Evolutionary conservation across 108 stramenopile genomes (phyloP).

Genomic region (Conticribra weissflogii): DNA sequence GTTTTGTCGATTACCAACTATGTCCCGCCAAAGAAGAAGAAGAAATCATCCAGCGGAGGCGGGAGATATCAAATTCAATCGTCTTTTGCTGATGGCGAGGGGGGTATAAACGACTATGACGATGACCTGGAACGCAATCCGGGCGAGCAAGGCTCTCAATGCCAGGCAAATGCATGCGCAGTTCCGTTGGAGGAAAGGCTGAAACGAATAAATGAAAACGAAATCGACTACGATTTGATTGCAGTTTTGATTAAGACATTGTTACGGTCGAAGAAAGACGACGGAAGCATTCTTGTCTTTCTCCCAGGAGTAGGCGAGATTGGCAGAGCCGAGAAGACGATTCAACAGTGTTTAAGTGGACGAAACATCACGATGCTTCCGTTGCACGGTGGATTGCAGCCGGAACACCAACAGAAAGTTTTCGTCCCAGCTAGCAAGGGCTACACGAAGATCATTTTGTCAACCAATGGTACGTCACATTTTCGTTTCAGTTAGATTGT

Average conservation of each 20-base stretch:
- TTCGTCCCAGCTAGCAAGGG: conserved; percentile 76
- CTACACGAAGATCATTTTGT: conserved; percentile 88
- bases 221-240: conserved; percentile 75
- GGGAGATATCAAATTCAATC: conserved; percentile 65
- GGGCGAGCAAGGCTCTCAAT: conserved; percentile 30
- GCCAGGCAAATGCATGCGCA: conserved; percentile 2
- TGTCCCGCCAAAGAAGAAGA: conserved; percentile 74
- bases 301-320: conserved; percentile 94
- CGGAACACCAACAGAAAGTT: conserved; percentile 87
- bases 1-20: conserved; percentile 79
- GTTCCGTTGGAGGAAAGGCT: conserved; percentile 70
- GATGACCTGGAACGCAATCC: conserved; percentile 34
- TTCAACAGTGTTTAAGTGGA: conserved; percentile 42
- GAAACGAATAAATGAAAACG: conserved; percentile 67
- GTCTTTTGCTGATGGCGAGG: conserved; percentile 57
- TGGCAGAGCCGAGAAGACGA: conserved; percentile 55
- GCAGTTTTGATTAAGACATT: conserved; percentile 61
- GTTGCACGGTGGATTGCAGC: conserved; percentile 91
- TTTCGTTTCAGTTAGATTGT: too few species aligned
- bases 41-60: conserved; percentile 77
- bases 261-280: conserved; percentile 52
- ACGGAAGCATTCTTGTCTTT: conserved; percentile 91
- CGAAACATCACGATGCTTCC: conserved; percentile 66
- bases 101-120: conserved; percentile 34
- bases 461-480: conserved; percentile 81